Percentiles rank a stretch among this genome's conserved stretches.
These are phyloP conservation scores for Candida ovalis DNA, from an alignment of 805 yeast genomes.

Conservation along the genomic window DNA sequence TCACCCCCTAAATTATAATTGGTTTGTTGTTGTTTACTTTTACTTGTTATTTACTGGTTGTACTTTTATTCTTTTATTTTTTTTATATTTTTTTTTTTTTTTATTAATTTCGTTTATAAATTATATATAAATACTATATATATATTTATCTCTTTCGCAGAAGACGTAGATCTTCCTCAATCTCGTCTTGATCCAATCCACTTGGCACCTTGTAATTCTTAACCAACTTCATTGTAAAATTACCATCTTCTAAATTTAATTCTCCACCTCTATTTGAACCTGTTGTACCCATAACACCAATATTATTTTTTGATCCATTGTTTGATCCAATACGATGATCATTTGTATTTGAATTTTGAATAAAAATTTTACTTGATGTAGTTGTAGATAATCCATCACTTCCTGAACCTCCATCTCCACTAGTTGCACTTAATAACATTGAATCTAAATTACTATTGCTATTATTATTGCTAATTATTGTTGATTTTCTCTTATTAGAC, in stretches of 20 bases:
- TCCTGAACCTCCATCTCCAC: neutral
- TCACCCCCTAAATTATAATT: no score
- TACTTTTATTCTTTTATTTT: no score
- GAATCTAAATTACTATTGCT: no score
- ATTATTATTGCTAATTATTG: neutral
- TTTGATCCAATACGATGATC: neutral
- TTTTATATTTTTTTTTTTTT: no score
- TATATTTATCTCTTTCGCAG: neutral
- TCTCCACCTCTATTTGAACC: neutral
- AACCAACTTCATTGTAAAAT: slow-evolving; percentile 21
- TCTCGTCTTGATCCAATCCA: slow-evolving; percentile 23
- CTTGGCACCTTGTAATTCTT: slow-evolving; percentile 26
- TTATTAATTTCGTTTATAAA: neutral
- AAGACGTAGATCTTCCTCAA: slow-evolving; percentile 26
- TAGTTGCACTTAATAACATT: neutral
- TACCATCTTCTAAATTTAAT: slow-evolving; percentile 8
- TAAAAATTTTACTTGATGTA: neutral
- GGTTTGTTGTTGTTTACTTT: no score
- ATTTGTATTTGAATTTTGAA: neutral
- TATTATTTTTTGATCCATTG: neutral
- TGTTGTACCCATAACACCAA: neutral
- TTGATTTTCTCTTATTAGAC: neutral
- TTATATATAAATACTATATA: neutral
- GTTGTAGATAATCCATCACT: neutral
- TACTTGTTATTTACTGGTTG: no score